These are phyloP conservation scores for Rhodamnia argentea DNA, from an alignment of 345 rosid genomes.

Conservation along the genomic window DNA sequence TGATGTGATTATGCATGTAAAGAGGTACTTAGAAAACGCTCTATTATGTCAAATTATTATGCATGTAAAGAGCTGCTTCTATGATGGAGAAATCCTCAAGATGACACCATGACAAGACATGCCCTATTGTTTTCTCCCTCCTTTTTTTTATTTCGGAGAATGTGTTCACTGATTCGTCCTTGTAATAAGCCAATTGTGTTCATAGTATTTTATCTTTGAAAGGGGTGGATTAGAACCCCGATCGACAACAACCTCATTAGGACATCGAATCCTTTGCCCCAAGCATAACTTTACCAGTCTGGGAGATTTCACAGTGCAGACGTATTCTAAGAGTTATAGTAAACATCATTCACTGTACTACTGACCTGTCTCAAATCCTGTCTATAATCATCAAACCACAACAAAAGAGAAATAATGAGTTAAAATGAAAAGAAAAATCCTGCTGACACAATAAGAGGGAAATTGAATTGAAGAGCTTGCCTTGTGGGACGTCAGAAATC, in stretches of 20 bases:
- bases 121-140: background rate
- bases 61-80: background rate
- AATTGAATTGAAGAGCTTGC: conserved; percentile 28
- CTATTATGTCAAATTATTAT: background rate
- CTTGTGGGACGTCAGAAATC: conserved; percentile 85
- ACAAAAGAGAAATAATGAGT: background rate
- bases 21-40: background rate
- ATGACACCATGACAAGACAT: background rate
- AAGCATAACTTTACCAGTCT: conserved; percentile 69
- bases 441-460: background rate
- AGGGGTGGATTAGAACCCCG: conserved; percentile 95
- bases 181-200: conserved; percentile 81
- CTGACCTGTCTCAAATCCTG: conserved; percentile 71
- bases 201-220: conserved; percentile 87
- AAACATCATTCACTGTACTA: conserved; percentile 68
- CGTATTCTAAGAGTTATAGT: conserved; percentile 86
- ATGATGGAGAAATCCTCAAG: background rate
- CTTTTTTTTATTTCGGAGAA: background rate
- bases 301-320: conserved; percentile 69
- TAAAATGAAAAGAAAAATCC: background rate
- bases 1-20: too few relatives aligned
- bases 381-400: conserved; percentile 61
- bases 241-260: conserved; percentile 82
- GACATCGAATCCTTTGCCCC: conserved; percentile 89
- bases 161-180: conserved; percentile 36